Conservation (phyloP, 2,329 filamentous ascomycete genomes). For the Fusarium haematococcum region DNA sequence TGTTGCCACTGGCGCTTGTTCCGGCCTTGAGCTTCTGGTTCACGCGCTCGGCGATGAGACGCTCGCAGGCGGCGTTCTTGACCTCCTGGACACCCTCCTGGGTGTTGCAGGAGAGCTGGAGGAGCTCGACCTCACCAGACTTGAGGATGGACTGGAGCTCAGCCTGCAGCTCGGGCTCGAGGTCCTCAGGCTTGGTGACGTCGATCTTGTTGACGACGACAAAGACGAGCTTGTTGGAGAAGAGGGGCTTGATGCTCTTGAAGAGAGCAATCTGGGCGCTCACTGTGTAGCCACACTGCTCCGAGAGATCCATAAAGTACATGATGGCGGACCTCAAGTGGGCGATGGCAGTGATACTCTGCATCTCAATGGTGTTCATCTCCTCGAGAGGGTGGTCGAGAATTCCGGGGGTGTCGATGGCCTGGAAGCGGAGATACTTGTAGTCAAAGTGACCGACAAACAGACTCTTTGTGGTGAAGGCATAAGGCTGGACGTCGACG, state of each 20-base stretch:
- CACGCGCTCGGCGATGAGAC: slow-evolving; percentile 91
- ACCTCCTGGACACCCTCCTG: slow-evolving; percentile 94
- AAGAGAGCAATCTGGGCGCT: slow-evolving; percentile 94
- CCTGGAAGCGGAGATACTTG: slow-evolving; percentile 74
- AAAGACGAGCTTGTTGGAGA: slow-evolving; percentile 97
- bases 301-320: slow-evolving; percentile 98
- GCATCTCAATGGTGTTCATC: slow-evolving; percentile 99
- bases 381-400: slow-evolving; percentile 97
- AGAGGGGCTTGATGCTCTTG: slow-evolving; percentile 95
- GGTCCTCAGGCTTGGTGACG: slow-evolving; percentile 85
- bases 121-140: slow-evolving; percentile 88
- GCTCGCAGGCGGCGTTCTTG: slow-evolving; percentile 94
- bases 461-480: slow-evolving; percentile 97
- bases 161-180: slow-evolving; percentile 81
- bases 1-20: slow-evolving; percentile 78
- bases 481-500: slow-evolving; percentile 97
- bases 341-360: slow-evolving; percentile 95
- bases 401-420: slow-evolving; percentile 98
- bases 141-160: slow-evolving; percentile 85
- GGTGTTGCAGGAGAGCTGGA: slow-evolving; percentile 95
- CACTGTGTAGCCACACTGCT: slow-evolving; percentile 96
- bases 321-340: slow-evolving; percentile 95
- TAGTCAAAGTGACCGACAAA: slow-evolving; percentile 99
- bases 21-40: slow-evolving; percentile 96
- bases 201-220: slow-evolving; percentile 99